Evolutionary conservation across 1,139 yeast species (phyloP), one percentile per base, ranked within the genome.

Genomic region (Taphrina populina): DNA sequence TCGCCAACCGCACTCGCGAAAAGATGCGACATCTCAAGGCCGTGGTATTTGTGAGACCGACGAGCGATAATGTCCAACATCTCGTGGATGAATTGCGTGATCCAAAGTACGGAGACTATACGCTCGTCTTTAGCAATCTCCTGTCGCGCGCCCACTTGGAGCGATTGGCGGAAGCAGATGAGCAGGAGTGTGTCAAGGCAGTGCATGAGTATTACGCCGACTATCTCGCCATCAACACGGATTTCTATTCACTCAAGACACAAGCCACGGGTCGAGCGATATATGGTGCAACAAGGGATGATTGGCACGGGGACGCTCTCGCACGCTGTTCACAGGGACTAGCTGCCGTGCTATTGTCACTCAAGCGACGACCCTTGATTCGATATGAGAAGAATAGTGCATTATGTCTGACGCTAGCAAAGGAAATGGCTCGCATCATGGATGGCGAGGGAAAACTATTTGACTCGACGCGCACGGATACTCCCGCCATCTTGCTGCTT

Each of bases 151-250:
- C 81, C 32, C 85, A 86, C 61, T 70, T 92, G 62, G 99, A 94
- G 67, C 76, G 84, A 56, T 68, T 92, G 36, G 98, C 98, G 0
- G 95, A 88, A 68, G 79, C 87, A 1, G 99, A 92, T 69, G 94
- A 87, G 66, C 76, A 81, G 64, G 98, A 90, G 66, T 80, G 81
- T 4, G 85, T 94, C 6, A 72, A 77, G 3, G 79, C 78, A 60
- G 88, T 92, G 1, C 80, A 83, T 60, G 98, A 92, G 66, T 67
- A 88, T 46, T 92, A 88, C 66, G 87, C 84, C 62, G 97, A 92
- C 68, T 90, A 84, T 67, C 75, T 79, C 60, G 82, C 86, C 4
- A 72, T 88, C 55, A 88, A 88, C 67, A 75, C 75, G 58, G 84
- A 85, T 64, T 70, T 92, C 43, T 90, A 78, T 66, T 72, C 79